phyloP scores from a whole-genome alignment of 202 grass and related monocot genomes.

The Carex sylvatica region DNA sequence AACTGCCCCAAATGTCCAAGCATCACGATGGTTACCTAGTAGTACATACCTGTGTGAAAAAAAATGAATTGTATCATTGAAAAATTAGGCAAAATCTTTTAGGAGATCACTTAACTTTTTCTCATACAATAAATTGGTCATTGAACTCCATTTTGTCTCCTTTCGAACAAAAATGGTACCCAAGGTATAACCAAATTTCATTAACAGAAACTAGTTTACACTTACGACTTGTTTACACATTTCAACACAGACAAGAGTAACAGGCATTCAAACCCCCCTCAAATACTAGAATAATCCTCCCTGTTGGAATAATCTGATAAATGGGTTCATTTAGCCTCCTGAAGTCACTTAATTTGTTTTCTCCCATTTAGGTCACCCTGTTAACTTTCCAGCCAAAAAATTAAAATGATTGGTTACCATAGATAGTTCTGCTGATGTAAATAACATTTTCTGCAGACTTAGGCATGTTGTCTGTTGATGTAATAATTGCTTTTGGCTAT shows the following conservation, averaged over 20 bases:
- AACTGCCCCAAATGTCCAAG: slow-evolving; percentile 86
- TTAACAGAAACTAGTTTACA: not conserved
- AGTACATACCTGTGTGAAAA: slow-evolving; percentile 59
- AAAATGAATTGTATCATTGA: not conserved
- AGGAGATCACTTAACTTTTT: not conserved
- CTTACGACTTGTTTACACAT: not conserved
- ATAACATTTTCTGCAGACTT: not conserved
- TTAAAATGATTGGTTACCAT: not conserved
- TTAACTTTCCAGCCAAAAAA: not conserved
- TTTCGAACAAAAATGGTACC: not conserved
- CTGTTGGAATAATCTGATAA: not conserved
- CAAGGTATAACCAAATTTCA: not conserved
- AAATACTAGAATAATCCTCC: not conserved
- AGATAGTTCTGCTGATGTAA: not conserved
- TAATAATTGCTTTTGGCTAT: not conserved
- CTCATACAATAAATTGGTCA: not conserved
- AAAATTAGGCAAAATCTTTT: not conserved
- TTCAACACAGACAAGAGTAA: not conserved
- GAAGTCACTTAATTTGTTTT: not conserved
- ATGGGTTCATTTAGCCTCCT: not conserved
- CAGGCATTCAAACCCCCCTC: not conserved
- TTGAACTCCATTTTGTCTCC: not conserved
- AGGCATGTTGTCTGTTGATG: not conserved
- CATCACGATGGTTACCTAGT: slow-evolving; percentile 91
- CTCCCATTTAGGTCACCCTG: not conserved